A percentile compares a stretch with the other conserved stretches of the same genome.
These are phyloP conservation scores for Jacaranda mimosifolia DNA, from an alignment of 257 asterid genomes.

Conservation along the genomic window DNA sequence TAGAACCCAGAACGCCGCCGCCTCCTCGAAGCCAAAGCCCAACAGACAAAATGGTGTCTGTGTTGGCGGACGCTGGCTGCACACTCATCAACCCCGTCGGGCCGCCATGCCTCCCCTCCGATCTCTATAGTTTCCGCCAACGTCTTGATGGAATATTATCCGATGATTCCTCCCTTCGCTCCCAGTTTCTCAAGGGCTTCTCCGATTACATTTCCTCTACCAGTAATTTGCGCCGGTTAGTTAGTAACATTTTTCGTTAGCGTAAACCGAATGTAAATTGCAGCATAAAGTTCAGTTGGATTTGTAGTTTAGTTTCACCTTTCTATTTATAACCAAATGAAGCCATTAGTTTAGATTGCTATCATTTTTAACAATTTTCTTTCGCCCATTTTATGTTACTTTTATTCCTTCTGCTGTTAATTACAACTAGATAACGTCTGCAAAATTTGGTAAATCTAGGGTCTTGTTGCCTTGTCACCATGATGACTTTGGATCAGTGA, in stretches of 20 bases:
- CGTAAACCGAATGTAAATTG: constrained; percentile 3
- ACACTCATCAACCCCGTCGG: constrained; percentile 67
- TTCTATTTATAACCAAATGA: background rate
- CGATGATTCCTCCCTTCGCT: constrained; percentile 57
- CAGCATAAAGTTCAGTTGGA: background rate
- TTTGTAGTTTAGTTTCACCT: constrained; percentile 16
- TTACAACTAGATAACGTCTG: constrained; percentile 16
- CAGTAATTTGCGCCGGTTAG: constrained; percentile 68
- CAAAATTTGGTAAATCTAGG: constrained; percentile 44
- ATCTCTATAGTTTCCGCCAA: constrained; percentile 68
- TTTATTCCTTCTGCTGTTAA: background rate
- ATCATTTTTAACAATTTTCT: constrained; percentile 6
- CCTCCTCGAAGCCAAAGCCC: constrained; percentile 19
- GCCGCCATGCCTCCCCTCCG: constrained; percentile 76
- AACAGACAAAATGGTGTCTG: constrained; percentile 54
- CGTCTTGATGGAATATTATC: constrained; percentile 61
- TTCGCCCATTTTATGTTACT: background rate
- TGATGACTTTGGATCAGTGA: constrained; percentile 61
- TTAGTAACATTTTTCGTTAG: constrained; percentile 2
- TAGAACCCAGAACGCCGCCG: constrained; percentile 27
- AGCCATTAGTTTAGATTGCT: constrained; percentile 15
- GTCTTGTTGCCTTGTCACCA: constrained; percentile 72
- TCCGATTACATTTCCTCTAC: constrained; percentile 58
- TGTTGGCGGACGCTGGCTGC: constrained; percentile 84
- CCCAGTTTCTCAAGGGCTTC: constrained; percentile 68